Percentiles rank a stretch among this genome's conserved stretches.
Evolutionary conservation across 345 rosid genomes (phyloP).

Genomic region (Orychophragmus violaceus): DNA sequence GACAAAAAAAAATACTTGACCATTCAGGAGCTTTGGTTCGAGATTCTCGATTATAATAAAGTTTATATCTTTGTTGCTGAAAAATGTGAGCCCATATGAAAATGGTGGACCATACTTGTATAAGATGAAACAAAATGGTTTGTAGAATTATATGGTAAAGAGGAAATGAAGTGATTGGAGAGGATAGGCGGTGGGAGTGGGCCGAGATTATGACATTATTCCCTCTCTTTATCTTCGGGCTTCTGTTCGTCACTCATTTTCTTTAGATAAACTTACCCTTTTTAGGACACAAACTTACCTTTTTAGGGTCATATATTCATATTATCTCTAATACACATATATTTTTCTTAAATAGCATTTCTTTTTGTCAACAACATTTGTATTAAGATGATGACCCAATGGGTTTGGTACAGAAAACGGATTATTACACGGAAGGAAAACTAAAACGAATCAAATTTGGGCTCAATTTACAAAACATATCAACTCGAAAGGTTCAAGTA

Average conservation of each 20-base stretch:
- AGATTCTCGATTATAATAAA: background rate
- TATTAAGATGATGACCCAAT: no score
- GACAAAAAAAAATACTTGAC: background rate
- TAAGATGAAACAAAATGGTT: background rate
- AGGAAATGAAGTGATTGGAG: constrained; percentile 24
- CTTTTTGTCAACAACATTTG: no score
- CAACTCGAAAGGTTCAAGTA: no score
- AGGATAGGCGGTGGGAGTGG: constrained; percentile 29
- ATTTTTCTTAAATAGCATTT: no score
- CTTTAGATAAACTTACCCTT: background rate
- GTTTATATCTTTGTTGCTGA: background rate
- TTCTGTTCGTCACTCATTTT: constrained; percentile 30
- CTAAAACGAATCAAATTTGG: no score
- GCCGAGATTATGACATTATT: constrained; percentile 17
- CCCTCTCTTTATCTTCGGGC: constrained; percentile 14
- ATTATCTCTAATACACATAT: no score
- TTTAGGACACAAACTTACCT: background rate
- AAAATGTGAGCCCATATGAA: background rate
- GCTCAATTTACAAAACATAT: no score
- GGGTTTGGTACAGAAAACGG: no score
- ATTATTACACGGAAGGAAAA: no score
- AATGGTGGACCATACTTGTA: constrained; percentile 25
- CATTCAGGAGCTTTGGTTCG: background rate
- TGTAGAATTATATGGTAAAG: constrained; percentile 23
- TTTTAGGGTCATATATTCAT: background rate